Evolutionary conservation across 2,329 filamentous ascomycete species (phyloP).

Genomic region (Alternaria sp.): DNA sequence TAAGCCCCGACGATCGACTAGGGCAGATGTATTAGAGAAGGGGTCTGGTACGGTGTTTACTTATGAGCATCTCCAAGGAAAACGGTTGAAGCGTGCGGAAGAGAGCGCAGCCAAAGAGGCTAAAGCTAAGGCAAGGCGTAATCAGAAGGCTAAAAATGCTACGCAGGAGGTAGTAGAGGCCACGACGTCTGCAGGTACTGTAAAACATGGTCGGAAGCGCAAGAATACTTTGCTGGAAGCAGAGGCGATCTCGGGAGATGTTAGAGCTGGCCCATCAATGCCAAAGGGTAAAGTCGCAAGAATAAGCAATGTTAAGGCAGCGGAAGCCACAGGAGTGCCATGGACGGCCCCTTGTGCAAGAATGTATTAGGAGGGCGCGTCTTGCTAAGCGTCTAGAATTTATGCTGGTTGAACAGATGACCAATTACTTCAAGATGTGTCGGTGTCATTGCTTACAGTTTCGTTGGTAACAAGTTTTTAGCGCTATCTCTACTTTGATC

Average conservation of each 20-base stretch:
- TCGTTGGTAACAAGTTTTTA: no score
- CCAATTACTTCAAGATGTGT: no score
- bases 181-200: conserved; percentile 1
- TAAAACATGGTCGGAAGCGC: conserved; percentile 14
- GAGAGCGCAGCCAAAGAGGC: conserved; percentile 31
- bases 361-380: conserved; percentile 20
- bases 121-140: conserved; percentile 12
- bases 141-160: conserved; percentile 13
- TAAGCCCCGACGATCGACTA: conserved; percentile 35
- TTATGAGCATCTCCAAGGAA: conserved; percentile 34
- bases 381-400: no score
- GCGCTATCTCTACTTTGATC: no score
- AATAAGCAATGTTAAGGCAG: conserved; percentile 13
- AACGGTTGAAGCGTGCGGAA: conserved; percentile 31
- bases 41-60: conserved; percentile 31
- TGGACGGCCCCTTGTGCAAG: conserved; percentile 10
- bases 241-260: neutral
- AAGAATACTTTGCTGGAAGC: conserved; percentile 14
- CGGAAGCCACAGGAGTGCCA: conserved; percentile 5
- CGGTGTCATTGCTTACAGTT: no score
- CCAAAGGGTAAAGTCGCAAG: conserved; percentile 16
- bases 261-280: conserved; percentile 4
- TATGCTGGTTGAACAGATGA: no score
- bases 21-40: conserved; percentile 32
- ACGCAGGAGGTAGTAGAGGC: conserved; percentile 10